Evolutionary conservation across 331 rosid species (phyloP), one percentile per base, ranked within the genome.

Genomic region (Malus hybrid): DNA sequence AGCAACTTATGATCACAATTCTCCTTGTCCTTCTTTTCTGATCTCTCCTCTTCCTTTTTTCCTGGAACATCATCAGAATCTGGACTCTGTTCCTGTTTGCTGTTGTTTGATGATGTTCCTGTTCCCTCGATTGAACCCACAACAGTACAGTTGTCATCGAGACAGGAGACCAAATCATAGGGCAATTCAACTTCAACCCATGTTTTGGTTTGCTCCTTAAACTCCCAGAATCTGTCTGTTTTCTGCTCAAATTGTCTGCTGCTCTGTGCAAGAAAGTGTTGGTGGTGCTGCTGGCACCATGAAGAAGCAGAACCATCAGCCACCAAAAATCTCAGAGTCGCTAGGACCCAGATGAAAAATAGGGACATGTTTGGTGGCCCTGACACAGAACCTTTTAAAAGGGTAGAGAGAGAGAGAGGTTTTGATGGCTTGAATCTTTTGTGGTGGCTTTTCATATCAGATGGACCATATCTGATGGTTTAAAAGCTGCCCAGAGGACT

Each of bases 151-250:
- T 78, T 80, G 6, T 69, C 87, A 76, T 90, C 36, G 24, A 80
- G 86, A 76, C 93, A 86, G 63, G 88, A 80, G 32, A 87, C 28
- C 24, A 91, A 88, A 87, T 91, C 93, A 77, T 83, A 84, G 46
- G 98, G 93, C n/a, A 91, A 77, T 76, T 90, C 56, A 31, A 94
- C 88, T 86, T 91, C 97, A 75, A 91, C 87, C 98, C 97, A 94
- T 52, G 76, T 85, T 28, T 87, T 84, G 80, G 82, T 85, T 69
- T 86, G 65, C 82, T 94, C 96, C 61, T 82, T 84, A 77, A 90
- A 94, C 79, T 83, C 85, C 95, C 97, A 91, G 75, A 94, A 91
- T 80, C 88, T 87, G 46, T 91, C 92, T 4, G 92, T 83, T 85
- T 88, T 94, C 82, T 81, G 93, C 90, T 88, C 92, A 77, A 91